Evolutionary conservation across 176 grass and related monocot genomes (phyloP).

Genomic region (Dactylis glomerata): DNA sequence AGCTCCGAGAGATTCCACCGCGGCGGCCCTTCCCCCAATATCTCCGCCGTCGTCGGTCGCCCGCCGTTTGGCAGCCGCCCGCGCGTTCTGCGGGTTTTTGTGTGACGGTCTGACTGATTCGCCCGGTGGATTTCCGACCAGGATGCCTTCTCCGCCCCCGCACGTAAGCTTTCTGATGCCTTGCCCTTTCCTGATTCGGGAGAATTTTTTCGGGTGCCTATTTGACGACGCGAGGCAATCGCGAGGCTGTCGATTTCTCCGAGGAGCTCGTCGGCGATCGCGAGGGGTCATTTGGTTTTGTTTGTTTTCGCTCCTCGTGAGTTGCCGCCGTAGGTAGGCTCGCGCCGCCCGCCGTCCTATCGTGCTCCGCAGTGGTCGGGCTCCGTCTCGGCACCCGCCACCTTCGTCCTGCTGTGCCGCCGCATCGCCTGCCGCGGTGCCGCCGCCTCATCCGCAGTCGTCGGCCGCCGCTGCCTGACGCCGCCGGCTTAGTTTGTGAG

Average conservation of each 20-base stretch:
- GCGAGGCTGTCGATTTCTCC: not conserved
- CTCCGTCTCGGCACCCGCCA: not conserved
- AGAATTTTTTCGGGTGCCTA: not conserved
- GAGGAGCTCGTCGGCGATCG: constrained; percentile 33
- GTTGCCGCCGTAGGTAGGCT: not conserved
- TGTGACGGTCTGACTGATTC: constrained; percentile 1
- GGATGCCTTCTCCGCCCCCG: constrained; percentile 22
- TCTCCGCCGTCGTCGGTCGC: not conserved
- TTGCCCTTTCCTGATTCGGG: not conserved
- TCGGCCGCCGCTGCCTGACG: not conserved
- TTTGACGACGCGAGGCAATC: not conserved
- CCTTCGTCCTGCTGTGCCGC: not conserved
- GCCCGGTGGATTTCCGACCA: constrained; percentile 32
- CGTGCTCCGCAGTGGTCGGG: not conserved
- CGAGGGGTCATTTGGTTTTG: constrained; percentile 9
- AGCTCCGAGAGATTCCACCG: not conserved
- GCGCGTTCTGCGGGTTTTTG: not conserved
- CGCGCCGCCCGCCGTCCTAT: not conserved
- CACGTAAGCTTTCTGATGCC: constrained; percentile 48
- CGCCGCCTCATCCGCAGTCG: not conserved
- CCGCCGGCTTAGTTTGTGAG: not conserved
- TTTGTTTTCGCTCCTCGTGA: not conserved
- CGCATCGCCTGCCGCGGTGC: not conserved
- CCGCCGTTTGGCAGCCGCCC: not conserved
- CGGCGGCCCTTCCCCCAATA: not conserved